Base-by-base conservation (phyloP, 1,139 yeast species). In the Sugiyamaella sp. region DNA sequence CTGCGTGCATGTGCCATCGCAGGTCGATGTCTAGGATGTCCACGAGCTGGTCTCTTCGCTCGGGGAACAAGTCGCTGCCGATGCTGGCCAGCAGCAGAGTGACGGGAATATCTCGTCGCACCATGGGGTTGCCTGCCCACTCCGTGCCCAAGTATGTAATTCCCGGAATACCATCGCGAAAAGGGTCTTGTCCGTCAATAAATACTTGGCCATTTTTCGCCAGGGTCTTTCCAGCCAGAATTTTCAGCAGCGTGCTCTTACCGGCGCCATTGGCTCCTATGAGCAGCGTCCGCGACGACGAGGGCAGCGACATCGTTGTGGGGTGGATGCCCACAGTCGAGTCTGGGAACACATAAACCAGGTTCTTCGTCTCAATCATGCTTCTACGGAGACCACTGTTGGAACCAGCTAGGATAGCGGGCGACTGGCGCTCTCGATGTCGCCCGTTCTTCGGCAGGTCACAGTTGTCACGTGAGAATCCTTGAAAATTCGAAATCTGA, bases 191-290 rank as follows among this genome's bases (percentile, higher is more conserved):
- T 1, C 96, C 97, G 38, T 89, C 89, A 17, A 93, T 79, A 14
- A 60, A 51, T 45, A 78, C 76, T 22, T 77, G 71, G 0, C 97
- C 97, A 29, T 80, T 75, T 53, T 84, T 82, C 57, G 95, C 86
- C 57, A 93, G 77, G 2, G 95, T 89, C 66, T 91, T 93, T 6
- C 99, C 99, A 0, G 98, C 96, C 29, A 93, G 74, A 12, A 93
- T 80, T 65, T 84, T 82, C 58, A 93, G 76, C 46, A 93, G 71
- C 0, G 99, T 93, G 1, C 97, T 88, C 69, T 93, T 93, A 4
- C 99, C 99, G 1, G 99, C 98, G 20, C 99, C 99, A 66, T 93
- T 93, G 25, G 98, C 96, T 0, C 99, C 99, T 38, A 93, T 78
- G 10, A 93, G 71, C 46, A 93, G 74, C 19, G 91, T 82, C 56